These are phyloP conservation scores for Taiozyma sp. DNA, from an alignment of 1,139 yeast genomes.

Conservation along the genomic window DNA sequence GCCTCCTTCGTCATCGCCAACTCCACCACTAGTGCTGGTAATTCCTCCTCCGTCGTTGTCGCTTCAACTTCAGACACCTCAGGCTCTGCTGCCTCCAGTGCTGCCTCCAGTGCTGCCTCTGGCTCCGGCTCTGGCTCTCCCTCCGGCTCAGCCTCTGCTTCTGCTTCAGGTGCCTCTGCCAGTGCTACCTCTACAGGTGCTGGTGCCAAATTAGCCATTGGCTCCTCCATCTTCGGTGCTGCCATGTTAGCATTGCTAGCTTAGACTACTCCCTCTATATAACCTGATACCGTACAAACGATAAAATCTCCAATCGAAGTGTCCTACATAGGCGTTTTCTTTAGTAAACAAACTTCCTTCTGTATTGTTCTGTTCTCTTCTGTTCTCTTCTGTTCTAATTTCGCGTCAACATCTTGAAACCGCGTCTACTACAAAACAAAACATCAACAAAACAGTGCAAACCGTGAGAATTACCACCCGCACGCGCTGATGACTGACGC, in stretches of 20 bases:
- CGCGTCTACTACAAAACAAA: not conserved
- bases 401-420: no score
- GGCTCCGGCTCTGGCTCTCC: slow-evolving; percentile 6
- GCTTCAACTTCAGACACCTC: not conserved
- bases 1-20: not conserved
- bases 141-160: slow-evolving; percentile 5
- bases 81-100: not conserved
- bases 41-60: not conserved
- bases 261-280: not conserved
- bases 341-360: no score
- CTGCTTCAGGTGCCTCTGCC: slow-evolving; percentile 2
- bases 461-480: no score
- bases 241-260: slow-evolving; percentile 13
- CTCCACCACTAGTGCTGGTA: slow-evolving; percentile 1
- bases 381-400: not conserved
- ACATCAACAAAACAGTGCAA: no score
- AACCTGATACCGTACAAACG: not conserved
- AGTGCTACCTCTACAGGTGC: slow-evolving; percentile 4
- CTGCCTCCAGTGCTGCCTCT: slow-evolving; percentile 2
- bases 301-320: not conserved
- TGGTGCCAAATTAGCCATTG: slow-evolving; percentile 12
- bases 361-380: not conserved
- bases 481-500: not conserved
- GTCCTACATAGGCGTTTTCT: no score
- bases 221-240: slow-evolving; percentile 16